Percentiles rank a stretch among this genome's conserved stretches.
These are phyloP conservation scores for Citrus hindsii DNA, from an alignment of 345 rosid species.

Conservation along the genomic window DNA sequence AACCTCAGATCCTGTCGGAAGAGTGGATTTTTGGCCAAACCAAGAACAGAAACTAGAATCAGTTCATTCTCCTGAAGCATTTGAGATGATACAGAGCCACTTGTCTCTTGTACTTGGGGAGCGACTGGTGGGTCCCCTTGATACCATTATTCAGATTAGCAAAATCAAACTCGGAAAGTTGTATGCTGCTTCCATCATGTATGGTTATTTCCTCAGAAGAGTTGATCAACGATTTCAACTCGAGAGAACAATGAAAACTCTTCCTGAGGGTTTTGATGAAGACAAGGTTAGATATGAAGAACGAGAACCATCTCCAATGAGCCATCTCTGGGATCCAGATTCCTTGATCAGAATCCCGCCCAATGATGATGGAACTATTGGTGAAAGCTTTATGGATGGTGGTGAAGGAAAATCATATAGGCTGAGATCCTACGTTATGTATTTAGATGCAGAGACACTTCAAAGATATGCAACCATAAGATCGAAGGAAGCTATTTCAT, in stretches of 20 bases:
- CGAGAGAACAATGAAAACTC: conserved; percentile 79
- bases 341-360: conserved; percentile 58
- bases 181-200: conserved; percentile 92
- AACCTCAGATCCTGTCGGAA: conserved; percentile 73
- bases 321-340: conserved; percentile 69
- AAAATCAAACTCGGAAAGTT: conserved; percentile 88
- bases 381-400: conserved; percentile 25
- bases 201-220: conserved; percentile 86
- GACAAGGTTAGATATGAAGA: conserved; percentile 29
- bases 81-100: conserved; percentile 92
- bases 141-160: conserved; percentile 64
- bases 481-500: conserved; percentile 79
- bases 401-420: conserved; percentile 43
- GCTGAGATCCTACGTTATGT: conserved; percentile 74
- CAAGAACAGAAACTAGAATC: conserved; percentile 83
- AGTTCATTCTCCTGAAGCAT: conserved; percentile 89
- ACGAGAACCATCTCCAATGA: conserved; percentile 39
- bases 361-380: conserved; percentile 30
- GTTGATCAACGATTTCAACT: conserved; percentile 88
- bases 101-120: conserved; percentile 77
- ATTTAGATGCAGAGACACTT: conserved; percentile 84
- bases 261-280: conserved; percentile 55
- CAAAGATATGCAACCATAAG: conserved; percentile 89
- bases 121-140: conserved; percentile 66
- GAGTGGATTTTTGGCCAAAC: conserved; percentile 92